Evolutionary conservation across 495 filamentous ascomycete genomes (phyloP).

Genomic region (Cryomyces minteri): DNA sequence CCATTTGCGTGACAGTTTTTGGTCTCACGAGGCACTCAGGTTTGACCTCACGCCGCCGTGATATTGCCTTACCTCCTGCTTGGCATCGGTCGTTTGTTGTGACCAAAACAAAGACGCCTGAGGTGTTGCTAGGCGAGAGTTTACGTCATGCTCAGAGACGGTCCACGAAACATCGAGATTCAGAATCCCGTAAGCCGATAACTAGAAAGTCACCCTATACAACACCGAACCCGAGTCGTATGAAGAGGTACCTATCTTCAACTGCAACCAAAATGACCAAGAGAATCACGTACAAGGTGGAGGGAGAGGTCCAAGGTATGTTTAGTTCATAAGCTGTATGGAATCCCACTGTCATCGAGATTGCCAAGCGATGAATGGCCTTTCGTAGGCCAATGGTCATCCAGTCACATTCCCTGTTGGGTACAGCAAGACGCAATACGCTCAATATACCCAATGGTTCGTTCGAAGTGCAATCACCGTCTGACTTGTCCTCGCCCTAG

Average conservation of each 20-base stretch:
- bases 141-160: too few relatives aligned
- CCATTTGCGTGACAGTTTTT: too few relatives aligned
- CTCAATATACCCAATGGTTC: background rate
- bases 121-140: too few relatives aligned
- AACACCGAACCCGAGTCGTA: background rate
- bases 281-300: conserved; percentile 18
- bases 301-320: conserved; percentile 19
- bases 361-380: background rate
- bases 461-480: conserved; percentile 1
- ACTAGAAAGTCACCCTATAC: background rate
- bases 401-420: background rate
- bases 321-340: background rate
- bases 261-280: conserved; percentile 7
- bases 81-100: too few relatives aligned
- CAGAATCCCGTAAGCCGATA: too few relatives aligned
- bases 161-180: too few relatives aligned
- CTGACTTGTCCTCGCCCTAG: conserved; percentile 16
- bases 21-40: too few relatives aligned
- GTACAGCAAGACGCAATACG: too few relatives aligned
- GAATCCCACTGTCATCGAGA: background rate
- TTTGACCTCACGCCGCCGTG: too few relatives aligned
- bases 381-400: background rate
- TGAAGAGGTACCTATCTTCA: conserved; percentile 6
- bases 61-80: too few relatives aligned
- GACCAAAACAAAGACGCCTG: too few relatives aligned